Percentiles rank a stretch among this genome's conserved stretches.
phyloP scores from a whole-genome alignment of 306 rosid genomes.

The Mimosa pudica region DNA sequence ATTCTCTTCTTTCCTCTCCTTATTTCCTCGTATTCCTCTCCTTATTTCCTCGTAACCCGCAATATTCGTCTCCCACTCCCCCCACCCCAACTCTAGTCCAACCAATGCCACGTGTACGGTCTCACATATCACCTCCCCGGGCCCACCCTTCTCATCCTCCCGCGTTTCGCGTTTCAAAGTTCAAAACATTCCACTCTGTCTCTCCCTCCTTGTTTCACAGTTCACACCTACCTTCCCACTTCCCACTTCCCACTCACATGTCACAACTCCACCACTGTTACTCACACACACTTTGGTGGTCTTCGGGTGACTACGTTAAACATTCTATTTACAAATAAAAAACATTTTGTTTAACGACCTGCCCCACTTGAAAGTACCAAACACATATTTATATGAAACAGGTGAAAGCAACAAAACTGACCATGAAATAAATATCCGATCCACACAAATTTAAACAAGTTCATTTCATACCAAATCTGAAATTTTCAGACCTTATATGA shows the following conservation, averaged over 20 bases:
- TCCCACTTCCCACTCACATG: not conserved
- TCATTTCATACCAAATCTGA: not conserved
- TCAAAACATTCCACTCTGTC: not conserved
- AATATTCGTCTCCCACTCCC: slow-evolving; percentile 44
- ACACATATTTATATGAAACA: too few species aligned
- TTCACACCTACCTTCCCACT: not conserved
- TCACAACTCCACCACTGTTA: not conserved
- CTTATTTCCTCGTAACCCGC: slow-evolving; percentile 49
- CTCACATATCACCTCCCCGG: not conserved
- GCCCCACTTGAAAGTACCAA: too few species aligned
- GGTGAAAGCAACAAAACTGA: not conserved
- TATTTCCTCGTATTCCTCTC: not conserved
- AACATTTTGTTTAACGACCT: too few species aligned
- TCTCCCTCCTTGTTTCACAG: not conserved
- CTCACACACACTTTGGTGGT: too few species aligned
- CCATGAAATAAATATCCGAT: not conserved
- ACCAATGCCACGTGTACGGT: slow-evolving; percentile 45
- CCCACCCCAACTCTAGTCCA: not conserved
- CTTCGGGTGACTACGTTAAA: too few species aligned
- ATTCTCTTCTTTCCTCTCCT: not conserved
- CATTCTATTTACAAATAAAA: too few species aligned
- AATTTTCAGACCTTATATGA: not conserved
- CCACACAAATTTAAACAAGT: not conserved
- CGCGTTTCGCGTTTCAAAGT: slow-evolving; percentile 4
- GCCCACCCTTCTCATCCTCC: slow-evolving; percentile 33